Evolutionary conservation across 2,329 filamentous ascomycete genomes (phyloP), one percentile per base, ranked within the genome.

Genomic region (Claviceps sp.): DNA sequence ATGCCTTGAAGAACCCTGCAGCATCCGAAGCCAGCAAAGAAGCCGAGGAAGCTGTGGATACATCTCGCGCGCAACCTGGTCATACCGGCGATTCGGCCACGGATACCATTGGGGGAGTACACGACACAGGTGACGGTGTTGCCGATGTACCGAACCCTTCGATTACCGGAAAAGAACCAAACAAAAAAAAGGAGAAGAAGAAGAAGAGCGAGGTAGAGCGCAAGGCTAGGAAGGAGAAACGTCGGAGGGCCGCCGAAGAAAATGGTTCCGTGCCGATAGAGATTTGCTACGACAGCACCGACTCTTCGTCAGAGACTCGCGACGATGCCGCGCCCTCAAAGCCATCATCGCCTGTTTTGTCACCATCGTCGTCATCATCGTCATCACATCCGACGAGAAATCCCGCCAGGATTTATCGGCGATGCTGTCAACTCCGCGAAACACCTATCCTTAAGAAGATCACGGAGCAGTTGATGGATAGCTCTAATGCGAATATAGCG

Each of bases 351-450:
- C 16, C 44, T 17, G 30, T 30, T 11, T 16, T 6, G 41, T 46
- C 44, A 46, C 8, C 19, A 1, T 45, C 24, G 4, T 45, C 43
- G 11, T n/a, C 22, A 44, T 44, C 19, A 11, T 63, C 62, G 24
- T 61, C 60, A 34, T 58, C 59, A 7, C 58, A 79, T 49, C 90
- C 91, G 0, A 96, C 91, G 0, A 95, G 86, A 1, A 93, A 96
- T 62, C 91, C 93, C 2, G 81, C 90, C 14, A 80, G 91, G 53
- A 95, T 98, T 61, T 98, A 98, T 67, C 80, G 91, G 58, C 78
- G 93, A 62, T 97, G 93, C 65, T 97, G 93, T 64, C 91, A 97
- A 64, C 72, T 98, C 34, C 81, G 93, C 53, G 93, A 97, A 68
- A 94, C 89, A 0, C 88, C 89, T 0, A 90, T 96, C 50, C 72